phyloP scores from a whole-genome alignment of 2,329 filamentous ascomycete species.

The Ampelomyces quisqualis region DNA sequence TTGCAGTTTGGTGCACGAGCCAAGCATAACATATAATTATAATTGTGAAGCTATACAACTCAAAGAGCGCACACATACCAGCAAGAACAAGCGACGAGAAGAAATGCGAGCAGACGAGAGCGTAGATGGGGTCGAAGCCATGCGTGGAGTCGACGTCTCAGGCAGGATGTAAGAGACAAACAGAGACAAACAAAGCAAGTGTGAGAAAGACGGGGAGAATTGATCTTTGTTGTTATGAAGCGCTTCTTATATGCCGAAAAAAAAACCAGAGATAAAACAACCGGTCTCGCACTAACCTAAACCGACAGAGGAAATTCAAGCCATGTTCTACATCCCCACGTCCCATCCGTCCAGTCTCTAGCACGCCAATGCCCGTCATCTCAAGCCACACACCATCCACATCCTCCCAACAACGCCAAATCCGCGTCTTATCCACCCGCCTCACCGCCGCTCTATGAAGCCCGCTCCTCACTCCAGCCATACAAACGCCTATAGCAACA shows the following conservation, averaged over 20 bases:
- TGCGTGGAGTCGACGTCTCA: constrained; percentile 19
- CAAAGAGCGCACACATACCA: constrained; percentile 51
- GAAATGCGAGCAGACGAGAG: constrained; percentile 78
- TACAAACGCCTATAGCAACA: constrained; percentile 2
- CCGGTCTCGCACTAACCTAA: no score
- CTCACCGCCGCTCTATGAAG: neutral
- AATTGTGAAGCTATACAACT: constrained; percentile 66
- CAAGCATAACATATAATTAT: constrained; percentile 68
- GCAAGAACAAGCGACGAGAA: constrained; percentile 64
- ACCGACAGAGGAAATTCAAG: no score
- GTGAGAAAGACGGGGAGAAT: neutral
- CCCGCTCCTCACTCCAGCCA: neutral
- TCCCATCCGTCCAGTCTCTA: no score
- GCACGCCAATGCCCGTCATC: no score
- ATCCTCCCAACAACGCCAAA: neutral
- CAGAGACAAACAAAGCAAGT: neutral
- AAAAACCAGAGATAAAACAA: no score
- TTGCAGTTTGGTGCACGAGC: constrained; percentile 38
- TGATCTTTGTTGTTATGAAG: no score
- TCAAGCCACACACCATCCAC: no score
- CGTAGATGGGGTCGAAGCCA: constrained; percentile 52
- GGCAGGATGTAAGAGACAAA: constrained; percentile 19
- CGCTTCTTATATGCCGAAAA: no score
- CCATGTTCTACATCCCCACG: no score
- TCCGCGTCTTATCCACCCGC: neutral